phyloP scores from a whole-genome alignment of 78 protist species.

The Dictyostelium discoideum region DNA sequence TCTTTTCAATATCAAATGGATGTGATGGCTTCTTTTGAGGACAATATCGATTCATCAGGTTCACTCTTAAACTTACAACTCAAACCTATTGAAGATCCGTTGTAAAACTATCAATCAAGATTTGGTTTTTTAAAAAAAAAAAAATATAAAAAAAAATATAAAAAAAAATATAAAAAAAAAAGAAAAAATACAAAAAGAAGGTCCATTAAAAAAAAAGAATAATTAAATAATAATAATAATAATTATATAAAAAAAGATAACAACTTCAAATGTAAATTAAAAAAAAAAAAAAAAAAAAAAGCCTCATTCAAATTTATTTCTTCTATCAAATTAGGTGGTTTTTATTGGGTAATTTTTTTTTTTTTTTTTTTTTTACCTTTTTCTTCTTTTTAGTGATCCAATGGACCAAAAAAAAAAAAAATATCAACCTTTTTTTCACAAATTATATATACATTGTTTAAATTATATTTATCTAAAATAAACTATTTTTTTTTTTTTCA shows the following conservation, averaged over 20 bases:
- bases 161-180: background rate
- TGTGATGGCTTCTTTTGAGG: conserved; percentile 65
- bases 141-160: background rate
- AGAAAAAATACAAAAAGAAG: background rate
- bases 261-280: background rate
- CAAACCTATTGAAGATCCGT: conserved; percentile 54
- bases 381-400: background rate
- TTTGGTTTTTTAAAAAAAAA: background rate
- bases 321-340: background rate
- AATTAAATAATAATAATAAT: no score
- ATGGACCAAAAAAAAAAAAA: no score
- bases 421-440: no score
- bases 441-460: no score
- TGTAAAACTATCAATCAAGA: background rate
- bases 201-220: background rate
- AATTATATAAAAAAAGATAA: background rate
- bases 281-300: no score
- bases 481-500: background rate
- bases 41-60: conserved; percentile 14
- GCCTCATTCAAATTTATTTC: background rate
- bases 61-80: conserved; percentile 39
- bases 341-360: no score
- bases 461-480: background rate
- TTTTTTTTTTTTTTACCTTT: background rate
- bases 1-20: conserved; percentile 82